phyloP scores from a whole-genome alignment of 768 basidiomycete species.

The Suillus subluteus region DNA sequence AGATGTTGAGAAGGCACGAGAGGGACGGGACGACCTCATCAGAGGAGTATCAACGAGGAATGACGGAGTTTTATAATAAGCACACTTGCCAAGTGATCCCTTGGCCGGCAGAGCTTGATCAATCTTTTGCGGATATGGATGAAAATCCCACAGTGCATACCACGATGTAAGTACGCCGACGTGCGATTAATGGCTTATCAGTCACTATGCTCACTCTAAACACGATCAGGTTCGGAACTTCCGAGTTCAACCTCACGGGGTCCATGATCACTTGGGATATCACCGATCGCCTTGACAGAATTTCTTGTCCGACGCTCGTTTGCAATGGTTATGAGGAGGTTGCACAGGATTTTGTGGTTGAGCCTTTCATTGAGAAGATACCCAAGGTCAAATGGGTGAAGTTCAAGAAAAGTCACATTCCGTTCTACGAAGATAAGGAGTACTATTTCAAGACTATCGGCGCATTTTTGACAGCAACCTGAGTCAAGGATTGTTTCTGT shows the following conservation, averaged over 20 bases:
- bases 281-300: conserved; percentile 44
- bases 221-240: conserved; percentile 23
- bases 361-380: conserved; percentile 38
- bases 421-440: conserved; percentile 22
- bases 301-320: conserved; percentile 42
- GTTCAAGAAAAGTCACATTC: conserved; percentile 30
- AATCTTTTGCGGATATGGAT: conserved; percentile 28
- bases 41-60: conserved; percentile 38
- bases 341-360: conserved; percentile 37
- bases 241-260: conserved; percentile 45
- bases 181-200: not conserved
- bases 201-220: not conserved
- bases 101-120: conserved; percentile 36
- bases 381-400: conserved; percentile 40
- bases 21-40: conserved; percentile 33
- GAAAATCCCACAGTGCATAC: conserved; percentile 37
- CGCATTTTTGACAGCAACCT: conserved; percentile 13
- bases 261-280: conserved; percentile 51
- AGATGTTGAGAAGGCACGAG: conserved; percentile 36
- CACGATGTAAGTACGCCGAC: conserved; percentile 34
- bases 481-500: not conserved
- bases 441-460: conserved; percentile 22
- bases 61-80: conserved; percentile 33
- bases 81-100: conserved; percentile 38
- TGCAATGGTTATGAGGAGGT: conserved; percentile 42